phyloP scores from a whole-genome alignment of 768 basidiomycete genomes.

The Paxillus rubicundulus region DNA sequence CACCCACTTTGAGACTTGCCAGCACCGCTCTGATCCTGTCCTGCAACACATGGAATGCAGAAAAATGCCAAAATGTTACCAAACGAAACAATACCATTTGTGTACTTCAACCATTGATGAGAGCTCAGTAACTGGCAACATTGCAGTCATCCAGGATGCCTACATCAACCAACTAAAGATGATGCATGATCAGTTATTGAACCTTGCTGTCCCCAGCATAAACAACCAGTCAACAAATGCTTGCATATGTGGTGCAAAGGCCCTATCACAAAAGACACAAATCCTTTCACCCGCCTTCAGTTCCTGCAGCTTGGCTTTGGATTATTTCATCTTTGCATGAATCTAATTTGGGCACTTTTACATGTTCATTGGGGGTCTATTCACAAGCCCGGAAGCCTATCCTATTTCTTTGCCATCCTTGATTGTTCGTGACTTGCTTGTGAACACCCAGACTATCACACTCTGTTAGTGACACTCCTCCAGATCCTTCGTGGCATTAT shows the following conservation, averaged over 20 bases:
- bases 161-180: conserved; percentile 25
- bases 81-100: too few relatives aligned
- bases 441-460: conserved; percentile 35
- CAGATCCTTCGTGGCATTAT: conserved; percentile 36
- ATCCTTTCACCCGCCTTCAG: conserved; percentile 21
- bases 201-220: conserved; percentile 10
- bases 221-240: conserved; percentile 15
- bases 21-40: too few relatives aligned
- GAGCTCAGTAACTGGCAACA: too few relatives aligned
- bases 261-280: conserved; percentile 12
- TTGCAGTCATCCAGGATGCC: conserved; percentile 28
- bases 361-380: conserved; percentile 27
- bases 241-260: conserved; percentile 20
- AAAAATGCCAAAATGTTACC: too few relatives aligned
- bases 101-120: too few relatives aligned
- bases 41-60: too few relatives aligned
- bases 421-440: conserved; percentile 22
- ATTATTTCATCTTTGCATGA: conserved; percentile 33
- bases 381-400: conserved; percentile 22
- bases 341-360: conserved; percentile 32
- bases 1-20: too few relatives aligned
- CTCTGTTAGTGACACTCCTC: conserved; percentile 16
- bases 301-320: conserved; percentile 28
- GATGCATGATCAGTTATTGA: background rate
- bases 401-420: conserved; percentile 29